Conservation (phyloP, 345 rosid species). For the Eucalyptus regnans region DNA sequence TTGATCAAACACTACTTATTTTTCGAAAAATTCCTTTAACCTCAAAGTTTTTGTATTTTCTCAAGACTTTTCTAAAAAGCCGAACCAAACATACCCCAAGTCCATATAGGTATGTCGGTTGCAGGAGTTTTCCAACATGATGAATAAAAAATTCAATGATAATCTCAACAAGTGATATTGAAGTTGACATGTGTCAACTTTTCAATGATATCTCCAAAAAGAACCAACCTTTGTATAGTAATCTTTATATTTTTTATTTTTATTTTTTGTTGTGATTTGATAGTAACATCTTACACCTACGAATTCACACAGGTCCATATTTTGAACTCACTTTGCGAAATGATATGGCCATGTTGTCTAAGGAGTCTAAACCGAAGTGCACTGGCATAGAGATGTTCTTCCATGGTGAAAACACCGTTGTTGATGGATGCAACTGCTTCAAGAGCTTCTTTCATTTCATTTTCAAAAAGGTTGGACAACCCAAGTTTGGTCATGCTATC, state of each 20-base stretch:
- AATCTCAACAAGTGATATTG: background rate
- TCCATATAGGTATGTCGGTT: background rate
- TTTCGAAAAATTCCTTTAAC: too few relatives aligned
- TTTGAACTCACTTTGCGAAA: slow-evolving; percentile 18
- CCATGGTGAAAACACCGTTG: background rate
- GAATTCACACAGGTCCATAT: background rate
- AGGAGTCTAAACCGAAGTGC: slow-evolving; percentile 31
- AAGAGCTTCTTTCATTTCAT: slow-evolving; percentile 18
- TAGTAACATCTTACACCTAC: background rate
- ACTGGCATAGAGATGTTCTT: slow-evolving; percentile 8
- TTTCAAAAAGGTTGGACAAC: slow-evolving; percentile 7
- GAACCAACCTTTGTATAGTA: background rate
- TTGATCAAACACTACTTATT: too few relatives aligned
- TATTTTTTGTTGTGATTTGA: background rate
- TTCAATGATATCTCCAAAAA: background rate
- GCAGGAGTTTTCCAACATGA: background rate
- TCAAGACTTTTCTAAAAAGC: accelerated
- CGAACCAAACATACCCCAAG: accelerated
- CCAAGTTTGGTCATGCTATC: slow-evolving; percentile 25
- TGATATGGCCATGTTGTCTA: slow-evolving; percentile 23
- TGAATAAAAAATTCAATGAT: background rate
- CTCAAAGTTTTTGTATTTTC: too few relatives aligned
- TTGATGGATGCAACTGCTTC: background rate
- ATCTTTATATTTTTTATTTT: background rate
- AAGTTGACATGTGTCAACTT: background rate